Evolutionary conservation across 2,329 filamentous ascomycete genomes (phyloP).

Genomic region (Xylariaceae sp.): DNA sequence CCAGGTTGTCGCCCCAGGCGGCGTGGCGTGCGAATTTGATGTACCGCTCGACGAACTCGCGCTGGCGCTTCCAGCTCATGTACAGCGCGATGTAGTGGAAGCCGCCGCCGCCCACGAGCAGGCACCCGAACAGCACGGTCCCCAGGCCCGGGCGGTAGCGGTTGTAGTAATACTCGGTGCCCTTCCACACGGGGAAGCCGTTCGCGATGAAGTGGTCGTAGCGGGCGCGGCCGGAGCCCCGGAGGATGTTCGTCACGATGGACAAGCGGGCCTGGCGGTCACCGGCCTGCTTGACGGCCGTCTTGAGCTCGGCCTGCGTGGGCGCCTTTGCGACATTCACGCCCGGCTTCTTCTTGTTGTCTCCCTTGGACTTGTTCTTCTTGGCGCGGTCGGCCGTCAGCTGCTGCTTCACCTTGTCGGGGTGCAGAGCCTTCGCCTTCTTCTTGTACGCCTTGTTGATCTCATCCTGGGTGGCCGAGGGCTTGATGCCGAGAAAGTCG

Average conservation of each 20-base stretch:
- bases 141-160: conserved; percentile 87
- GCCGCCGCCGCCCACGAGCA: conserved; percentile 74
- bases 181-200: conserved; percentile 94
- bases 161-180: conserved; percentile 96
- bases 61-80: conserved; percentile 82
- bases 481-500: conserved; percentile 75
- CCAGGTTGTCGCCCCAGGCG: conserved; percentile 80
- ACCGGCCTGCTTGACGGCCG: conserved; percentile 71
- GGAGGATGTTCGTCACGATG: conserved; percentile 78
- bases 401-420: conserved; percentile 88
- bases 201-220: conserved; percentile 93
- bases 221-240: conserved; percentile 70
- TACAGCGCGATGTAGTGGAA: conserved; percentile 82
- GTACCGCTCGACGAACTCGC: conserved; percentile 85
- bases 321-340: conserved; percentile 64
- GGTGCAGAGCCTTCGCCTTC: conserved; percentile 75
- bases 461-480: conserved; percentile 71
- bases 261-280: conserved; percentile 79
- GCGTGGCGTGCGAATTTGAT: conserved; percentile 80
- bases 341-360: conserved; percentile 52
- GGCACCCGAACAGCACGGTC: conserved; percentile 72
- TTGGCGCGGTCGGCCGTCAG: conserved; percentile 64
- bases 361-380: conserved; percentile 43
- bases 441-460: conserved; percentile 93
- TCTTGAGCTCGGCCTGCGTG: conserved; percentile 64